These are phyloP conservation scores for Adansonia rubrostipa DNA, from an alignment of 441 rosid genomes.

Conservation along the genomic window DNA sequence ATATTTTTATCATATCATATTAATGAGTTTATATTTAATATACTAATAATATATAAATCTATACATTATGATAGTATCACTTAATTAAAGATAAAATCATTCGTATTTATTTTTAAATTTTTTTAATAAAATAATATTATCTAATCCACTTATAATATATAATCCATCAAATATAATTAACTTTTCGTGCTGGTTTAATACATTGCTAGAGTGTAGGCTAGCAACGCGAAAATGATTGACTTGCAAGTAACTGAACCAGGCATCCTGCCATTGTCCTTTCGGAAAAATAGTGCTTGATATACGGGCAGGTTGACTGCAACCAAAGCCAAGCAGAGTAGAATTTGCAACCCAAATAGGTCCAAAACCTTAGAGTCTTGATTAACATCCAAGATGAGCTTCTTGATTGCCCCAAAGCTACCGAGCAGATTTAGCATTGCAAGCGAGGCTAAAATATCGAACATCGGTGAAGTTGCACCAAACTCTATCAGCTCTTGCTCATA, in stretches of 20 bases:
- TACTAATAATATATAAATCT: no score
- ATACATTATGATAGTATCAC: no score
- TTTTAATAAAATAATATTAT: no score
- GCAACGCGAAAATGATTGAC: constrained; percentile 28
- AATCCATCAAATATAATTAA: no score
- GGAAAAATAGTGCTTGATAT: constrained; percentile 37
- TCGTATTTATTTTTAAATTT: no score
- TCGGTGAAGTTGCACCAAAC: constrained; percentile 39
- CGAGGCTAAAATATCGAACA: constrained; percentile 40
- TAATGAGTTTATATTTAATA: no score
- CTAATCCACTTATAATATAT: no score
- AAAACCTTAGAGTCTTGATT: not conserved
- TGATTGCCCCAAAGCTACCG: constrained; percentile 26
- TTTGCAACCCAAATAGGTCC: constrained; percentile 28
- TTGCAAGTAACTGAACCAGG: constrained; percentile 31
- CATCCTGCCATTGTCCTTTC: constrained; percentile 38
- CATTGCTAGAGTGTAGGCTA: not conserved
- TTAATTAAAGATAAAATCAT: no score
- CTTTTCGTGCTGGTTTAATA: not conserved
- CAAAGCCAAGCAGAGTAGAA: constrained; percentile 26
- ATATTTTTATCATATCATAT: no score
- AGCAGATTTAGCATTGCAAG: constrained; percentile 38
- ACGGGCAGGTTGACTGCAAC: constrained; percentile 40
- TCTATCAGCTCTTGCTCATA: constrained; percentile 43
- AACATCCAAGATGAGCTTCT: constrained; percentile 1